Percentiles rank a stretch among this genome's conserved stretches.
These are phyloP conservation scores for Diutina pseudorugosa DNA, from an alignment of 1,139 yeast genomes.

Conservation along the genomic window DNA sequence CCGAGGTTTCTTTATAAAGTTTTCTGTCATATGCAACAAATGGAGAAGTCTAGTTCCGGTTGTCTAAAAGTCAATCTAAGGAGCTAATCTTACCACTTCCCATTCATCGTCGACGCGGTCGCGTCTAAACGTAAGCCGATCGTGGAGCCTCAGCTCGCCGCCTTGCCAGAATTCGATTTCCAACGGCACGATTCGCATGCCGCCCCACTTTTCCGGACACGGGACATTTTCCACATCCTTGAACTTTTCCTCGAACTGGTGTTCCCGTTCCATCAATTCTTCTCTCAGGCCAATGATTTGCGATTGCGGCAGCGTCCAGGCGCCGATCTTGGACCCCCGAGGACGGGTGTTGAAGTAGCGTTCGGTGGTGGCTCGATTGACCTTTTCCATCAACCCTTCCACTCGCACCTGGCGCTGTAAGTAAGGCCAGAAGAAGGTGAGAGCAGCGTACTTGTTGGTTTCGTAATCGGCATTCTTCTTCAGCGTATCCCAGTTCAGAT, in stretches of 20 bases:
- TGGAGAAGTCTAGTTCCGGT: too few relatives aligned
- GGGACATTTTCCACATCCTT: slow-evolving; percentile 51
- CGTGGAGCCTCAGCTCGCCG: slow-evolving; percentile 79
- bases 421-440: slow-evolving; percentile 89
- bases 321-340: slow-evolving; percentile 86
- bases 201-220: slow-evolving; percentile 96
- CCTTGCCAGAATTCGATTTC: slow-evolving; percentile 99
- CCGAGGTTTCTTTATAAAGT: too few relatives aligned
- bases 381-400: slow-evolving; percentile 74
- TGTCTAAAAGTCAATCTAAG: too few relatives aligned
- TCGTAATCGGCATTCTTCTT: slow-evolving; percentile 64
- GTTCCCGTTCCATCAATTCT: slow-evolving; percentile 40
- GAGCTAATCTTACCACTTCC: slow-evolving; percentile 4
- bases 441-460: slow-evolving; percentile 66
- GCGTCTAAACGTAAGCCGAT: slow-evolving; percentile 67
- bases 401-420: slow-evolving; percentile 86
- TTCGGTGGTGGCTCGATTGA: slow-evolving; percentile 61
- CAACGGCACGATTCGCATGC: slow-evolving; percentile 73
- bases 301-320: slow-evolving; percentile 94
- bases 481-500: slow-evolving; percentile 84
- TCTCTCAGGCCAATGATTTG: slow-evolving; percentile 42
- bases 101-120: slow-evolving; percentile 12
- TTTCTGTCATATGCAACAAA: too few relatives aligned
- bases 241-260: slow-evolving; percentile 30
- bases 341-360: slow-evolving; percentile 82